Conservation (phyloP, 495 filamentous ascomycete species). For the Sordaria brevicollis region DNA sequence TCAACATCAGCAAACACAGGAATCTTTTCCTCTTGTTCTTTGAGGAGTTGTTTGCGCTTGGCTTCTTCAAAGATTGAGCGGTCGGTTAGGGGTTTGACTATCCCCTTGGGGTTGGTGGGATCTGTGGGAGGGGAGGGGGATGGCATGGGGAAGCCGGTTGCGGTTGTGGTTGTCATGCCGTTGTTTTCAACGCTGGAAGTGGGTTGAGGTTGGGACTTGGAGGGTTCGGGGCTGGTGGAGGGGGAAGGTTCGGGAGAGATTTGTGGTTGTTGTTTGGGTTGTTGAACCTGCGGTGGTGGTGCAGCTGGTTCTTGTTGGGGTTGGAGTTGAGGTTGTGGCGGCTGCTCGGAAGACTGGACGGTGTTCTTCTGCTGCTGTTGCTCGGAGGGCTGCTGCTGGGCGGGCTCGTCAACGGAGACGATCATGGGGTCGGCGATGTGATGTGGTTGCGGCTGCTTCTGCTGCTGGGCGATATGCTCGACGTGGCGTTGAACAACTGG, state of each 20-base stretch:
- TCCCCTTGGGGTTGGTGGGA: slow-evolving; percentile 9
- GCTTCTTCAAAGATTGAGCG: slow-evolving; percentile 20
- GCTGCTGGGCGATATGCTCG: neutral
- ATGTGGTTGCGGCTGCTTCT: neutral
- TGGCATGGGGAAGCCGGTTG: neutral
- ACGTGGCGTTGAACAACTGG: neutral
- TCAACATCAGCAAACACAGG: slow-evolving; percentile 22
- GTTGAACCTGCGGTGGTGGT: too few relatives aligned
- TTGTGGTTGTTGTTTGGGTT: neutral
- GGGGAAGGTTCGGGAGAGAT: neutral
- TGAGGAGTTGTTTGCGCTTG: slow-evolving; percentile 17
- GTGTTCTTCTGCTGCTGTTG: neutral
- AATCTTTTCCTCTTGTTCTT: slow-evolving; percentile 42
- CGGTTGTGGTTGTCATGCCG: neutral
- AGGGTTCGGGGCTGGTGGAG: neutral
- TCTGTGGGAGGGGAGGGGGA: neutral
- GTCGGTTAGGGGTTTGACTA: slow-evolving; percentile 6
- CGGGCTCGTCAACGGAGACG: neutral
- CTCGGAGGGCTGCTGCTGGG: too few relatives aligned
- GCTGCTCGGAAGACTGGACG: neutral
- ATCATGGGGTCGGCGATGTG: slow-evolving; percentile 3
- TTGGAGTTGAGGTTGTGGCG: neutral
- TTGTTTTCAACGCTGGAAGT: slow-evolving; percentile 3
- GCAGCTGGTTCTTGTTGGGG: neutral
- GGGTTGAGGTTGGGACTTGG: neutral